Conservation (phyloP, 768 basidiomycete genomes). For the Xanthoconium purpureum region DNA sequence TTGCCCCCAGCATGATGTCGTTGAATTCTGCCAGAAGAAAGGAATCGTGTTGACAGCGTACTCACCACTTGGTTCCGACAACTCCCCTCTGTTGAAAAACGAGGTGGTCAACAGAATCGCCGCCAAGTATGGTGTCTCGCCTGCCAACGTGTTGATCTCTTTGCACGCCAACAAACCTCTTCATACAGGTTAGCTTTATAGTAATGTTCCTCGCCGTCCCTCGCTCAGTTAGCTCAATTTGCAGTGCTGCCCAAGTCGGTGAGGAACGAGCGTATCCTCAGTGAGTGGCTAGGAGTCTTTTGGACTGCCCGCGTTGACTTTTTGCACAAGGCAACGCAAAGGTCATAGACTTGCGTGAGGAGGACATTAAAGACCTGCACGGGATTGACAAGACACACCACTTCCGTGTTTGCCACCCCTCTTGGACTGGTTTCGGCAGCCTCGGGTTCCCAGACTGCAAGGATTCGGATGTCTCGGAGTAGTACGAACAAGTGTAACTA, state of each 20-base stretch:
- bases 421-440: constrained; percentile 60
- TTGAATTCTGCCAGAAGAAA: constrained; percentile 48
- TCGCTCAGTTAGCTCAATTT: constrained; percentile 10
- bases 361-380: constrained; percentile 59
- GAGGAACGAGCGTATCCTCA: constrained; percentile 58
- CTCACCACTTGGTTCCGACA: constrained; percentile 73
- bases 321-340: constrained; percentile 48
- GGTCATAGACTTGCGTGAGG: constrained; percentile 59
- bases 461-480: not conserved
- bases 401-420: constrained; percentile 64
- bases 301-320: not conserved
- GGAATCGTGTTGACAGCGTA: constrained; percentile 75
- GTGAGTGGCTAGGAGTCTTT: constrained; percentile 29
- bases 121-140: constrained; percentile 51
- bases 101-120: constrained; percentile 60
- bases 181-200: constrained; percentile 41
- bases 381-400: constrained; percentile 57
- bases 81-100: constrained; percentile 64
- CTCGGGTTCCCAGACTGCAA: constrained; percentile 61
- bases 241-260: constrained; percentile 76
- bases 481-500: not conserved
- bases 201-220: not conserved
- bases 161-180: constrained; percentile 67
- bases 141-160: constrained; percentile 68
- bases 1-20: constrained; percentile 16